Percentiles rank a stretch among this genome's conserved stretches.
Conservation (phyloP, 225 moss, liverwort and hornwort species). For the Ulota crispa region DNA sequence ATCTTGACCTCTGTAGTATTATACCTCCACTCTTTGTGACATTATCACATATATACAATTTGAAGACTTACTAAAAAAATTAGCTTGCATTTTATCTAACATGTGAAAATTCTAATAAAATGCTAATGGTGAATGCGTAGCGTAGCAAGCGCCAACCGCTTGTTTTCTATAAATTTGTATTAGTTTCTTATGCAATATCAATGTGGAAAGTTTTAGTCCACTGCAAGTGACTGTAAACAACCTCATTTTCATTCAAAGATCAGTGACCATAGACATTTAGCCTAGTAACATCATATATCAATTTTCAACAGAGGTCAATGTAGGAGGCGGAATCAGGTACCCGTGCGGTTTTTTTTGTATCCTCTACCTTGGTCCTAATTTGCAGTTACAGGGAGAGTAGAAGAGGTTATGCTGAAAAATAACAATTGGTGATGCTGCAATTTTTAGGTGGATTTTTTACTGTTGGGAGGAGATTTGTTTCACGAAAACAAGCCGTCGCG, state of each 20-base stretch:
- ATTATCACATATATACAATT: too few species aligned
- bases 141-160: too few species aligned
- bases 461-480: conserved; percentile 95
- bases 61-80: too few species aligned
- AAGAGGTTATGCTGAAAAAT: neutral
- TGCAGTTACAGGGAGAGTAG: neutral
- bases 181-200: neutral
- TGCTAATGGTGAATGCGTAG: too few species aligned
- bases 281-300: neutral
- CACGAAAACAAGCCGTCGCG: conserved; percentile 99
- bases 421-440: neutral
- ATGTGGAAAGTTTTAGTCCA: neutral
- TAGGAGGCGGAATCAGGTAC: neutral
- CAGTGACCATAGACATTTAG: neutral
- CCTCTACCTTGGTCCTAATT: neutral
- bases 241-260: neutral
- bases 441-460: conserved; percentile 86
- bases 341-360: neutral
- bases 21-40: too few species aligned
- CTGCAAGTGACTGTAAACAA: neutral
- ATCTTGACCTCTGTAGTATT: too few species aligned
- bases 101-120: too few species aligned
- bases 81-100: too few species aligned
- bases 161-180: neutral
- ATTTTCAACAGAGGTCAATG: neutral